phyloP scores from a whole-genome alignment of 2,329 filamentous ascomycete genomes.

The Lecanicillium sp. region DNA sequence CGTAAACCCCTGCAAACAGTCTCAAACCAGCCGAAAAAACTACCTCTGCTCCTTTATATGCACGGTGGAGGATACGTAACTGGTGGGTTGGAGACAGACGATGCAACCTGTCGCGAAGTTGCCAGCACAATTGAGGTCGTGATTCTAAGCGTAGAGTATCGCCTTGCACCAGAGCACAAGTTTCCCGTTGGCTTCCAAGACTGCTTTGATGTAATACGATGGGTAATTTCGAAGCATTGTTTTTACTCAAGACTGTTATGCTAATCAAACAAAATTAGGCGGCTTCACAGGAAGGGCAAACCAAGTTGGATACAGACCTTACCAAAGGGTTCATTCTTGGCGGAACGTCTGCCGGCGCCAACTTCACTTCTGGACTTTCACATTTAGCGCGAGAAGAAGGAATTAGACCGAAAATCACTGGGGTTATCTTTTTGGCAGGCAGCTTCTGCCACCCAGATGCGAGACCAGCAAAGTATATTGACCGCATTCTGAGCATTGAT shows the following conservation, averaged over 20 bases:
- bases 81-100: constrained; percentile 19
- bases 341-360: constrained; percentile 43
- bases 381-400: constrained; percentile 29
- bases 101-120: constrained; percentile 16
- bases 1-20: constrained; percentile 5
- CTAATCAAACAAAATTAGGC: constrained; percentile 8
- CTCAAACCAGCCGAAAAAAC: neutral
- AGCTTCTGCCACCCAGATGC: constrained; percentile 30
- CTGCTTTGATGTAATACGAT: constrained; percentile 28
- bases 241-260: too few relatives aligned
- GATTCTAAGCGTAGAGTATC: constrained; percentile 40
- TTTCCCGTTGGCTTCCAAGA: constrained; percentile 39
- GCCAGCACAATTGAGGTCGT: constrained; percentile 18
- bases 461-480: constrained; percentile 28
- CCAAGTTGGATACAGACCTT: constrained; percentile 30
- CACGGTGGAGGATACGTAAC: constrained; percentile 18
- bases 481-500: constrained; percentile 24
- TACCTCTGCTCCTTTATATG: constrained; percentile 18
- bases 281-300: constrained; percentile 13
- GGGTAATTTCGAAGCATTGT: constrained; percentile 11
- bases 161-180: constrained; percentile 40
- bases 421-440: constrained; percentile 36
- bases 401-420: constrained; percentile 32
- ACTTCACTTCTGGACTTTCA: constrained; percentile 37
- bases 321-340: constrained; percentile 38